Evolutionary conservation across 1,284 basidiomycete genomes (phyloP).

Genomic region (Ustilago cynodontis): DNA sequence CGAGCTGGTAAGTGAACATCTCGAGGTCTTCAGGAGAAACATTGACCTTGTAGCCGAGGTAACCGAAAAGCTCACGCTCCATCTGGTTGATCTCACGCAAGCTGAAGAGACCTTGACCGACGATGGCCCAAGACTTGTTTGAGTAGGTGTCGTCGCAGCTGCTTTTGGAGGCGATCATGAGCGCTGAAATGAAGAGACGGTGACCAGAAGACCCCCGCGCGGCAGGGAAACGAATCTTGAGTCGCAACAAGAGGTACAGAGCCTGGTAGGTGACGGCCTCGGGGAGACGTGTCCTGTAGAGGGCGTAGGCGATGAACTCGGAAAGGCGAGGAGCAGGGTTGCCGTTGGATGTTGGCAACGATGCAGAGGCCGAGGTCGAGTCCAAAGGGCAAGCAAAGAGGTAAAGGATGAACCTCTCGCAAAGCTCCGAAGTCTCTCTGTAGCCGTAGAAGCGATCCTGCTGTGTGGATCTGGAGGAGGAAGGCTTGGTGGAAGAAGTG

Average conservation of each 20-base stretch:
- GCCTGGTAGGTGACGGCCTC: slow-evolving; percentile 67
- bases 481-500: slow-evolving; percentile 23
- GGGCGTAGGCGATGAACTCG: slow-evolving; percentile 69
- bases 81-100: slow-evolving; percentile 70
- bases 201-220: slow-evolving; percentile 69
- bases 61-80: slow-evolving; percentile 70
- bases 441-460: slow-evolving; percentile 66
- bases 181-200: slow-evolving; percentile 69
- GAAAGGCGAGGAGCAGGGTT: slow-evolving; percentile 62
- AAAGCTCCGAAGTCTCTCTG: slow-evolving; percentile 60
- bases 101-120: slow-evolving; percentile 68
- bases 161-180: slow-evolving; percentile 70
- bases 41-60: slow-evolving; percentile 67
- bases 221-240: slow-evolving; percentile 68
- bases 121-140: slow-evolving; percentile 70
- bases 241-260: slow-evolving; percentile 64
- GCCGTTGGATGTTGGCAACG: slow-evolving; percentile 30
- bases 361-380: slow-evolving; percentile 60
- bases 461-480: slow-evolving; percentile 33
- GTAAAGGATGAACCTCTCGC: slow-evolving; percentile 63
- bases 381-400: slow-evolving; percentile 66
- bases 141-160: slow-evolving; percentile 69
- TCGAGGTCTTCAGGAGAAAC: slow-evolving; percentile 62
- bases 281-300: slow-evolving; percentile 68
- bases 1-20: slow-evolving; percentile 60